Evolutionary conservation across 2,329 filamentous ascomycete genomes (phyloP).

Genomic region (Alternaria ethzedia): DNA sequence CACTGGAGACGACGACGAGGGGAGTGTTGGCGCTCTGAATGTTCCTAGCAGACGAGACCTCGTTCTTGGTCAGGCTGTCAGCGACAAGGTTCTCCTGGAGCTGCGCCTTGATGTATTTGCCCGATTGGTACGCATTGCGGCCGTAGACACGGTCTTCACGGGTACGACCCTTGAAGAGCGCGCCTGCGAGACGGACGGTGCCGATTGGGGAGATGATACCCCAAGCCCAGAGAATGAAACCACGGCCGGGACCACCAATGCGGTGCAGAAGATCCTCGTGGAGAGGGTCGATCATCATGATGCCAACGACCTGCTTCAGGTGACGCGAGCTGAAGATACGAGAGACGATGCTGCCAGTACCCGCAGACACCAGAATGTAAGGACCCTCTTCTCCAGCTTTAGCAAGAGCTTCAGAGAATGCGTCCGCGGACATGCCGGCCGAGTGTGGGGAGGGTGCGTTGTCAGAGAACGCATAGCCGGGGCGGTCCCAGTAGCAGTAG

Average conservation of each 20-base stretch:
- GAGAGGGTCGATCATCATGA: constrained; percentile 85
- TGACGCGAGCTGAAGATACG: constrained; percentile 91
- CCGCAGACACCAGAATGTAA: constrained; percentile 86
- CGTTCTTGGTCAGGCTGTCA: constrained; percentile 80
- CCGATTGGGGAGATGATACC: constrained; percentile 88
- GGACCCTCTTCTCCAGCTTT: constrained; percentile 82
- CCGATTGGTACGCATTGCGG: constrained; percentile 75
- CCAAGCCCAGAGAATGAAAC: constrained; percentile 85
- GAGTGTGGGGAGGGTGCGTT: constrained; percentile 93
- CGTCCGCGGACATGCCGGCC: constrained; percentile 90
- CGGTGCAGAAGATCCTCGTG: constrained; percentile 83
- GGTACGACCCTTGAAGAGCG: constrained; percentile 79
- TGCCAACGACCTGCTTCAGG: constrained; percentile 72
- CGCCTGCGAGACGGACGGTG: constrained; percentile 78
- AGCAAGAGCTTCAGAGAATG: constrained; percentile 83
- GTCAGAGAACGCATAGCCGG: constrained; percentile 86
- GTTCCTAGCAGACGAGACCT: constrained; percentile 76
- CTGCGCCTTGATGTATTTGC: constrained; percentile 86
- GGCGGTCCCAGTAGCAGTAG: constrained; percentile 96
- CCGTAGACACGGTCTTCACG: constrained; percentile 87
- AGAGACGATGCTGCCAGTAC: constrained; percentile 85
- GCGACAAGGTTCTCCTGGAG: constrained; percentile 93
- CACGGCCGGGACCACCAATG: constrained; percentile 70
- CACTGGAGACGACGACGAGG: constrained; percentile 82
- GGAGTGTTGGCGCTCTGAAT: constrained; percentile 81